Base-by-base conservation (phyloP, 169 alveolate species). In the Plasmodium relictum region DNA sequence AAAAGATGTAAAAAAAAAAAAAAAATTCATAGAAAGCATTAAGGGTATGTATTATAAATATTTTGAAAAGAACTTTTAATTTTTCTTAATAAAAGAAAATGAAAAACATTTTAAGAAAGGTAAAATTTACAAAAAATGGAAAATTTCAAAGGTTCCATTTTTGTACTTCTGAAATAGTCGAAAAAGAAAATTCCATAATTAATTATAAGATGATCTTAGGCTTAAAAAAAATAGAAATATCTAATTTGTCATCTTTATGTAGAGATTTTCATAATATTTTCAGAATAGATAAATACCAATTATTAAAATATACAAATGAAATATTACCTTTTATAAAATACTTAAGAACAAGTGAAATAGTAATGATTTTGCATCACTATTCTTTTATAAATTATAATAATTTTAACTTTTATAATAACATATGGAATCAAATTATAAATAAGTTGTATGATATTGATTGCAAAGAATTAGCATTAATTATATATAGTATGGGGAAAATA, bases 401-500 rank as follows among this genome's bases (percentile, higher is more conserved):
- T 59, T 8, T 45, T 1, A 24, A 71, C 6, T 86, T 86, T 73
- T 86, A 86, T 73, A 63, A 86, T 65, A 71, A 6, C 22, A 14
- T 86, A 52, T 86, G 92, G 92, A 59, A 48, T 16, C 73, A 61
- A 59, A 63, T 50, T 18, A 70, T 70, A 41, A 16, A 71, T 48
- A 70, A 22, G 18, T 73, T 86, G 18, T 37, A 86, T 50, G 92
- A 86, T 65, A 86, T 86, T 3, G 92, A 86, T 54, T 86, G 92
- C 71, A 86, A 86, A 73, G 92, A 86, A 39, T 31, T 86, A 52
- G 92, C 92, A 16, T 66, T 86, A 2, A 58, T 86, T 26, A 58
- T 86, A 44, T 86, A 86, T 63, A 86, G 92, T 65, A 86, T 86
- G 92, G 92, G 92, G 18, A 86, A 86, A 63, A 86, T 86, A 58